Conservation (phyloP, 2,329 filamentous ascomycete species). For the Mycocentrospora acerina region DNA sequence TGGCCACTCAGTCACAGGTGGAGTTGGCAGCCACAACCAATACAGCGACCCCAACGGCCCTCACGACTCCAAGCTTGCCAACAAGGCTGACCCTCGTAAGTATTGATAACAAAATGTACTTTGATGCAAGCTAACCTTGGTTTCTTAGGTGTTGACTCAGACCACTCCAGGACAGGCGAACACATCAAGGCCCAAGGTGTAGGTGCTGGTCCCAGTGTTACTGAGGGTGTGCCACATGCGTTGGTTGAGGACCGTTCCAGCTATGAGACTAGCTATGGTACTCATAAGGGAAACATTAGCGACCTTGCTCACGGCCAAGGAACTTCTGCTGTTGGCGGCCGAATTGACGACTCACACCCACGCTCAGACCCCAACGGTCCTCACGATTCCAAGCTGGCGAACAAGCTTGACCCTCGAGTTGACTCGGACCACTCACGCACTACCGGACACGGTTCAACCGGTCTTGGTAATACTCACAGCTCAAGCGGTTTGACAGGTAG, state of each 20-base stretch:
- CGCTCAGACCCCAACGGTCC: constrained; percentile 19
- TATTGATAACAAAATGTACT: no score
- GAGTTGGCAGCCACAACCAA: constrained; percentile 12
- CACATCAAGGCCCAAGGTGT: no score
- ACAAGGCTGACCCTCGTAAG: constrained; percentile 12
- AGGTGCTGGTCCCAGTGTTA: neutral
- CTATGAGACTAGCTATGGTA: no score
- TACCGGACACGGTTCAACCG: constrained; percentile 10
- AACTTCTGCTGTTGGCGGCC: constrained; percentile 11
- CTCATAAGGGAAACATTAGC: constrained; percentile 1
- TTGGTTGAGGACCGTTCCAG: neutral
- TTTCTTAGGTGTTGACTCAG: no score
- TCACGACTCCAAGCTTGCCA: constrained; percentile 15
- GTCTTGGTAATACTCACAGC: constrained; percentile 2
- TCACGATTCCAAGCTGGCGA: constrained; percentile 13
- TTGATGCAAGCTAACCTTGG: no score
- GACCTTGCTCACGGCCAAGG: constrained; percentile 10
- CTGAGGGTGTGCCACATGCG: constrained; percentile 1
- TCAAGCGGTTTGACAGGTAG: constrained; percentile 3
- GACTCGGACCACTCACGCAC: constrained; percentile 23
- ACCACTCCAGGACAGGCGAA: no score
- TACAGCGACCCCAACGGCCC: constrained; percentile 18
- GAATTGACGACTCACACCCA: constrained; percentile 6
- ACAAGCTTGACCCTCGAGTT: constrained; percentile 22
- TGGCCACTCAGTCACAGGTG: constrained; percentile 6